A percentile compares a stretch with the other conserved stretches of the same genome.
These are phyloP conservation scores for Luvunga scandens DNA, from an alignment of 345 rosid genomes.

Conservation along the genomic window DNA sequence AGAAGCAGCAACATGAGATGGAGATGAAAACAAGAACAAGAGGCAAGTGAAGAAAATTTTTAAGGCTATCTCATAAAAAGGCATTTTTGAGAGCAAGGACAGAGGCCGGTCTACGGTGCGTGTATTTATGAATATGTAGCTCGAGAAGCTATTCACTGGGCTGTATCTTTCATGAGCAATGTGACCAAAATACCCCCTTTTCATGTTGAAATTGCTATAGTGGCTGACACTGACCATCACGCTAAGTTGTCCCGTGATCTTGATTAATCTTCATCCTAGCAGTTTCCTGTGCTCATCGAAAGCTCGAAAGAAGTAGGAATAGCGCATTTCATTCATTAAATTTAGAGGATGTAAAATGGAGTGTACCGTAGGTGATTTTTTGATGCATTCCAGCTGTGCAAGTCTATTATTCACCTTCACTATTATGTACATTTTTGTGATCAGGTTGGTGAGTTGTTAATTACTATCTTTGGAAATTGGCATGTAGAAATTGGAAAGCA, in stretches of 20 bases:
- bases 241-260: neutral
- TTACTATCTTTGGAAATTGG: neutral
- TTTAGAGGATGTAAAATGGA: neutral
- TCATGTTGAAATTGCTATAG: neutral
- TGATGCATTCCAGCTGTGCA: slow-evolving; percentile 1
- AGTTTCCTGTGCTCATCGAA: neutral
- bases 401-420: neutral
- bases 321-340: neutral
- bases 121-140: neutral
- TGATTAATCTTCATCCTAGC: neutral
- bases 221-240: neutral
- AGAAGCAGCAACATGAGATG: slow-evolving; percentile 18
- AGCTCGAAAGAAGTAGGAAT: neutral
- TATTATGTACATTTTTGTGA: neutral
- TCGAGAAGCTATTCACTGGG: neutral
- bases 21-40: slow-evolving; percentile 8
- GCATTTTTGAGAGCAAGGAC: slow-evolving; percentile 21
- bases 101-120: neutral
- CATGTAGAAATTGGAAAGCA: neutral
- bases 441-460: neutral
- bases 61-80: slow-evolving; percentile 5
- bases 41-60: neutral
- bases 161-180: neutral
- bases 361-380: neutral
- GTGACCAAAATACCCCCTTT: slow-evolving; percentile 11